A percentile compares a stretch with the other conserved stretches of the same genome.
phyloP scores from a whole-genome alignment of 2,329 filamentous ascomycete species.

The Paramyrothecium roridum region DNA sequence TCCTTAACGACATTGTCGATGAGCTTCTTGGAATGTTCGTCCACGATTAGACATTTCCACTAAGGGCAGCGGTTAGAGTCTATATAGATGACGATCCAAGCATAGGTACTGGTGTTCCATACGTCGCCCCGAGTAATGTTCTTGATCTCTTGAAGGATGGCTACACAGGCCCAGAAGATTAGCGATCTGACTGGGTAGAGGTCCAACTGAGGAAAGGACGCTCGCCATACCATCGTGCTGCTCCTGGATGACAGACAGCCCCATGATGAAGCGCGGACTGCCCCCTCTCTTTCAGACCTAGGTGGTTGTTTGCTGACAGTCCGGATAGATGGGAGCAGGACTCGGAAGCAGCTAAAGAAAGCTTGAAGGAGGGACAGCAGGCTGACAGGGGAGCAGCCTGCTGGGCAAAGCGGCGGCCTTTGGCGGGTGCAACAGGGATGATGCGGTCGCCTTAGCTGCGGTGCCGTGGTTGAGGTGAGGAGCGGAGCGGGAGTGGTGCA shows the following conservation, averaged over 20 bases:
- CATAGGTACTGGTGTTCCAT: conserved; percentile 27
- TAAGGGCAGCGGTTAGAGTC: conserved; percentile 31
- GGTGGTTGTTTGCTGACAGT: not conserved
- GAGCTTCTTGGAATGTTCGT: conserved; percentile 78
- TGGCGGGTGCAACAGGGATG: too few species aligned
- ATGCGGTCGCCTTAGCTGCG: too few species aligned
- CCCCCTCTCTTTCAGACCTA: conserved; percentile 14
- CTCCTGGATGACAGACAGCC: conserved; percentile 77
- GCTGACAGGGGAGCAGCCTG: too few species aligned
- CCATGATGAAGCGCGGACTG: conserved; percentile 60
- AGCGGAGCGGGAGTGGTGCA: too few species aligned
- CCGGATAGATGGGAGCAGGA: not conserved
- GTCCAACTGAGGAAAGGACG: not conserved
- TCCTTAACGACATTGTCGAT: conserved; percentile 89
- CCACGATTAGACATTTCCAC: conserved; percentile 97
- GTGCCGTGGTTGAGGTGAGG: too few species aligned
- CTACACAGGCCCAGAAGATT: conserved; percentile 13
- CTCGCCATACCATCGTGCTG: conserved; percentile 55
- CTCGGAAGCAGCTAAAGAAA: not conserved
- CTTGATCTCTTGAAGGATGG: conserved; percentile 54
- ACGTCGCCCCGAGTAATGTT: conserved; percentile 80
- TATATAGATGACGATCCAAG: conserved; percentile 2
- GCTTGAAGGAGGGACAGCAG: too few species aligned
- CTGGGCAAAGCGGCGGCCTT: too few species aligned
- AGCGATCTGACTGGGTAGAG: conserved; percentile 4